A percentile compares a stretch with the other conserved stretches of the same genome.
Evolutionary conservation across 495 filamentous ascomycete genomes (phyloP).

Genomic region (Saxophila tyrrhenica): DNA sequence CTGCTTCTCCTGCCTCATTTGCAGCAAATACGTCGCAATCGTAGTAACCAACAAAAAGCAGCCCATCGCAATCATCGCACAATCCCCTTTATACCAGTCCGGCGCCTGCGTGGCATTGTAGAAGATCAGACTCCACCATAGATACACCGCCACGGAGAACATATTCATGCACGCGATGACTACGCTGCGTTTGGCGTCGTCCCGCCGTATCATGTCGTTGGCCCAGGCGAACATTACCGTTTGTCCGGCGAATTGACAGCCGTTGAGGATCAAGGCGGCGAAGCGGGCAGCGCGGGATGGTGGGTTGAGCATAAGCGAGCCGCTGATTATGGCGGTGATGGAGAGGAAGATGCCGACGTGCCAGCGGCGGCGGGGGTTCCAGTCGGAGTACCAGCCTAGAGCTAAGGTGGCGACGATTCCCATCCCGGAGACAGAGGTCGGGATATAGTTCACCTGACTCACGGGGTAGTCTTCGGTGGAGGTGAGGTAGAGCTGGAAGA

Average conservation of each 20-base stretch:
- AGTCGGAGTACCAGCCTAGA: constrained; percentile 4
- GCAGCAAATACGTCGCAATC: neutral
- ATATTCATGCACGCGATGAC: constrained; percentile 48
- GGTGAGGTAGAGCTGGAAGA: constrained; percentile 38
- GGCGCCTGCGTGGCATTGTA: constrained; percentile 36
- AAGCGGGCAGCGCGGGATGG: neutral
- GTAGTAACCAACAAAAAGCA: neutral
- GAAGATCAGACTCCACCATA: constrained; percentile 55
- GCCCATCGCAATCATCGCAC: neutral
- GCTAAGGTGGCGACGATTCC: constrained; percentile 33
- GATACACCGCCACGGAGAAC: constrained; percentile 44
- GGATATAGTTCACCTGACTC: constrained; percentile 7
- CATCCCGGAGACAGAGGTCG: constrained; percentile 27
- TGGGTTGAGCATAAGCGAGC: constrained; percentile 33
- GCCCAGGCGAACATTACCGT: constrained; percentile 51
- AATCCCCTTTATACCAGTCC: neutral
- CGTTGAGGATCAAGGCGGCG: constrained; percentile 1
- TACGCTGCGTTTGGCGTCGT: constrained; percentile 36
- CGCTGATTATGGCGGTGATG: constrained; percentile 35
- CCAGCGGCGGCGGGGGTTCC: constrained; percentile 3
- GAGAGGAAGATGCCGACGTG: constrained; percentile 5
- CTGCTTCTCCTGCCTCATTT: constrained; percentile 1
- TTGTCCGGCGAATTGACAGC: constrained; percentile 44
- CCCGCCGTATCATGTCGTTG: constrained; percentile 43
- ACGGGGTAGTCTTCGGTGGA: constrained; percentile 35